A percentile compares a stretch with the other conserved stretches of the same genome.
These are phyloP conservation scores for Stereum hirsutum DNA, from an alignment of 1,284 basidiomycete species.

Conservation along the genomic window DNA sequence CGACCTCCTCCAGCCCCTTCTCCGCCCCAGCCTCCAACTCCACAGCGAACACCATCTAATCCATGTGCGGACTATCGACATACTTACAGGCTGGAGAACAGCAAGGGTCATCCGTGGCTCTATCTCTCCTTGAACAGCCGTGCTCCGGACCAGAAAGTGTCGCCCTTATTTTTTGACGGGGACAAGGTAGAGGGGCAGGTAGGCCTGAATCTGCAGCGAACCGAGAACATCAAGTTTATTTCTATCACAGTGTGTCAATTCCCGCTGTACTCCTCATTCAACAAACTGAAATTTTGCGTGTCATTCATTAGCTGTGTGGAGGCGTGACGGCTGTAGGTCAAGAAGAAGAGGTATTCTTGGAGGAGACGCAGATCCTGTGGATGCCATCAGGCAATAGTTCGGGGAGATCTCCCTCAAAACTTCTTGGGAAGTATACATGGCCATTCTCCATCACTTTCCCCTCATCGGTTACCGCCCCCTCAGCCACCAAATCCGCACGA, in stretches of 20 bases:
- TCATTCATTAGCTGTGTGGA: conserved; percentile 16
- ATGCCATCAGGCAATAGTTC: conserved; percentile 7
- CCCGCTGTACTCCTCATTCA: background rate
- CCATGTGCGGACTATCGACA: conserved; percentile 18
- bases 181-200: conserved; percentile 22
- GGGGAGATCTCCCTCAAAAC: conserved; percentile 11
- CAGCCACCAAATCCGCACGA: conserved; percentile 17
- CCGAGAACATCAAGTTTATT: conserved; percentile 20
- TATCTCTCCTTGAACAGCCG: conserved; percentile 21
- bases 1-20: background rate
- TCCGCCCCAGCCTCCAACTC: background rate
- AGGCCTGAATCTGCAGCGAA: conserved; percentile 19
- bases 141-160: conserved; percentile 15
- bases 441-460: conserved; percentile 24
- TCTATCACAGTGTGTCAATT: conserved; percentile 18
- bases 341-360: conserved; percentile 23
- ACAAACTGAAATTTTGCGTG: conserved; percentile 6
- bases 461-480: conserved; percentile 15
- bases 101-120: conserved; percentile 26
- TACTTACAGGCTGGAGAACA: conserved; percentile 27
- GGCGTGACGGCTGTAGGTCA: conserved; percentile 27
- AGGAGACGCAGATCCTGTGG: conserved; percentile 18
- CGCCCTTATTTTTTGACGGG: conserved; percentile 20
- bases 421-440: conserved; percentile 20
- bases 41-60: background rate